phyloP scores from a whole-genome alignment of 1,139 yeast species.

The Williopsis jadinii region DNA sequence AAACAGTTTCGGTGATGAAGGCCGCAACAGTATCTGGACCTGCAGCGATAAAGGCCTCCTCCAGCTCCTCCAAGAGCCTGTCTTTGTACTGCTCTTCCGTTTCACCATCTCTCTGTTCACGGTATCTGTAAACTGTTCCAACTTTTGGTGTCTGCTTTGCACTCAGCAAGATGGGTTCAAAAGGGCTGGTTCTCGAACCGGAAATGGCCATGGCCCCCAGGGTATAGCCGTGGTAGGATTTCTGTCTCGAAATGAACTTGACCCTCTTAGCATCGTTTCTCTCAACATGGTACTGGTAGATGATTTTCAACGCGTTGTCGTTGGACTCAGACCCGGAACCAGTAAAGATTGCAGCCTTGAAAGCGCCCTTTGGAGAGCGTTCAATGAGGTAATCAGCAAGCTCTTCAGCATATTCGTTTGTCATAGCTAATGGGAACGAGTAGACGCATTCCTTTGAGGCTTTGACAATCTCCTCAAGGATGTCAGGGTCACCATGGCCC shows the following conservation, averaged over 20 bases:
- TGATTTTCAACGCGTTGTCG: conserved; percentile 50
- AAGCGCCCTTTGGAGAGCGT: conserved; percentile 40
- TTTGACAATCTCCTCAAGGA: conserved; percentile 37
- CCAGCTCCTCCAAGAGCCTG: conserved; percentile 39
- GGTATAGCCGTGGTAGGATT: conserved; percentile 55
- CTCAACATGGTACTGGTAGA: conserved; percentile 49
- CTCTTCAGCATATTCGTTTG: conserved; percentile 40
- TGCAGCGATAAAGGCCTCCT: conserved; percentile 40
- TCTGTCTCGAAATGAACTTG: conserved; percentile 45
- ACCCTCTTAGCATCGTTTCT: conserved; percentile 40
- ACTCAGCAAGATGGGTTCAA: conserved; percentile 35
- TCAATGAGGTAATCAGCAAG: conserved; percentile 46
- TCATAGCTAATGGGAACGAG: conserved; percentile 36
- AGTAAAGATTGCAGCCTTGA: conserved; percentile 47
- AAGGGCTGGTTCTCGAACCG: conserved; percentile 35
- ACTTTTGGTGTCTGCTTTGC: conserved; percentile 38
- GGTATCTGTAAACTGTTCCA: conserved; percentile 42
- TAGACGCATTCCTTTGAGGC: conserved; percentile 41
- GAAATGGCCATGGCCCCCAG: conserved; percentile 47
- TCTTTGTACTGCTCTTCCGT: conserved; percentile 41
- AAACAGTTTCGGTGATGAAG: conserved; percentile 46
- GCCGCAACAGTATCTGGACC: conserved; percentile 51
- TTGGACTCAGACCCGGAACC: conserved; percentile 58
- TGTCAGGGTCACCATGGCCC: conserved; percentile 52
- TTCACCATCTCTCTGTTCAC: conserved; percentile 39